A percentile compares a stretch with the other conserved stretches of the same genome.
phyloP scores from a whole-genome alignment of 1,139 yeast genomes.

The Yamadazyma diospyri region DNA sequence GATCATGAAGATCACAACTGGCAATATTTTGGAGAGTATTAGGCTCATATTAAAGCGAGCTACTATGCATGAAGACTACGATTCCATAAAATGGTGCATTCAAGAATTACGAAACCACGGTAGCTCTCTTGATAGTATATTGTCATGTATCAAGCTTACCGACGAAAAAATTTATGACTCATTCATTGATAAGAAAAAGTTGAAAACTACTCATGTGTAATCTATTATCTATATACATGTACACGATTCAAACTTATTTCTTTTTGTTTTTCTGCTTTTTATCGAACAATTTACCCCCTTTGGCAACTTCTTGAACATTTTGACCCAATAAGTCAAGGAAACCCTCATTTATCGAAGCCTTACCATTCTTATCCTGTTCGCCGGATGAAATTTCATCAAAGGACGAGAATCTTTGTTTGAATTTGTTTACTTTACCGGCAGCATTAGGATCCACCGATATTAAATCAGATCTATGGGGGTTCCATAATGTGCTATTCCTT shows the following conservation, averaged over 20 bases:
- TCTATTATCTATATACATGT: slow-evolving; percentile 16
- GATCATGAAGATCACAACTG: slow-evolving; percentile 6
- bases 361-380: slow-evolving; percentile 13
- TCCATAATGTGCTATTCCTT: slow-evolving; percentile 84
- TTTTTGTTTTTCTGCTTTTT: slow-evolving; percentile 39
- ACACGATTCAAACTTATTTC: slow-evolving; percentile 9
- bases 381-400: slow-evolving; percentile 26
- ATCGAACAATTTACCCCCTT: slow-evolving; percentile 59
- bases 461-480: slow-evolving; percentile 77
- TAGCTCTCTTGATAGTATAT: slow-evolving; percentile 22
- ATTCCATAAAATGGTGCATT: slow-evolving; percentile 28
- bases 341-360: slow-evolving; percentile 34
- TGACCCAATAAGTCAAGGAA: slow-evolving; percentile 62
- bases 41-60: slow-evolving; percentile 19
- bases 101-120: slow-evolving; percentile 33
- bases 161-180: slow-evolving; percentile 3
- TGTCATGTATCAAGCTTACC: slow-evolving; percentile 1
- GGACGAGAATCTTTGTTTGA: slow-evolving; percentile 70
- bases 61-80: slow-evolving; percentile 20
- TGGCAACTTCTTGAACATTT: slow-evolving; percentile 57
- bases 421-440: slow-evolving; percentile 80
- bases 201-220: not conserved
- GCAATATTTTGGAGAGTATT: slow-evolving; percentile 8
- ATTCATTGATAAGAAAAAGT: slow-evolving; percentile 5
- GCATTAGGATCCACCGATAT: slow-evolving; percentile 74